Evolutionary conservation across 768 basidiomycete species (phyloP), one percentile per base, ranked within the genome.

Genomic region (Multifurca ochricompacta): DNA sequence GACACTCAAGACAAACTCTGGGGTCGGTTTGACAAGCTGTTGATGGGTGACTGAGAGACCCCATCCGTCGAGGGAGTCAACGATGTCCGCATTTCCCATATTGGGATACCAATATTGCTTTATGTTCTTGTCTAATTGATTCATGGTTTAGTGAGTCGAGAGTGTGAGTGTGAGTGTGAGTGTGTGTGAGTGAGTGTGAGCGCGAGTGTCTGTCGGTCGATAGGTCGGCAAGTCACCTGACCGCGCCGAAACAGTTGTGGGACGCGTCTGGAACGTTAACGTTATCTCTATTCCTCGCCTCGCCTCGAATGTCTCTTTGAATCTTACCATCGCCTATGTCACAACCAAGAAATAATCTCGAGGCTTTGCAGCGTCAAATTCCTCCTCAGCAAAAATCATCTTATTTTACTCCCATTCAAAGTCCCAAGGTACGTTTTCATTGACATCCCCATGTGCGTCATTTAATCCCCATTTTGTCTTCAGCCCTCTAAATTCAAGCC

Each of bases 1-100:
- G 18, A 90, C 77, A 48, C 71, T 73, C 34, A 82, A 75, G 28
- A 90, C 85, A 59, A 88, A 87, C 39, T 89, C 85, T 0, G 81
- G 63, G 1, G 79, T 79, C 1, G 89, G 89, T 16, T 76, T 74
- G 39, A 75, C 64, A 39, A 91, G 80, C 59, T 89, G 85, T 48
- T 86, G 82, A 42, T 76, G 74, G 59, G 76, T 81, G 31, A 88
- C 75, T 7, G 77, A 71, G 28, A 89, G 72, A 1, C 81, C 83
- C 85, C 87, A 89, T 21, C 77, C 80, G 5, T 75, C 70, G 23
- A 91, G 76, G 2, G 83, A 75, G 46, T 74, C 68, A 35, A 85
- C 77, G 30, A 90, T 83, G 51, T 89, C 87, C 18, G 74, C 63
- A 28, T 75, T 71, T 36, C 77, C 71, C 78, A 88, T 82, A 42